Evolutionary conservation across 1,139 yeast species (phyloP).

Genomic region (Geotrichum reessii): DNA sequence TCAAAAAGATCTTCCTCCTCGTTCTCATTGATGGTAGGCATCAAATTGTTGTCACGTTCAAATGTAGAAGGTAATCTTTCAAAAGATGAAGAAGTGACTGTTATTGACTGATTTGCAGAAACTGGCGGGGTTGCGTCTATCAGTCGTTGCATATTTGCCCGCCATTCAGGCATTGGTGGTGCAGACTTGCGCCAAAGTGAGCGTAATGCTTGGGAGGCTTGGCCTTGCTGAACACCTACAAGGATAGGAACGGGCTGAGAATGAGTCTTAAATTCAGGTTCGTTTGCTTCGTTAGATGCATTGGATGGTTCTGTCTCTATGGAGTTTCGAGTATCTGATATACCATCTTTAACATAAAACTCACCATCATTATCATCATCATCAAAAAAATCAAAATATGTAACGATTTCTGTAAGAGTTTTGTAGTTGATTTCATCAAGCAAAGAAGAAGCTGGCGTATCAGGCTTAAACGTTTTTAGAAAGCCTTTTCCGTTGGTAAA

Average conservation of each 20-base stretch:
- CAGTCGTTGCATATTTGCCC: neutral
- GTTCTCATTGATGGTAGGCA: neutral
- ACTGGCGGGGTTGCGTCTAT: neutral
- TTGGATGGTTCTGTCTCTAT: neutral
- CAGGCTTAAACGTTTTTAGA: neutral
- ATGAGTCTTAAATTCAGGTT: neutral
- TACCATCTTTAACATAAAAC: neutral
- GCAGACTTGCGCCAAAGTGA: neutral
- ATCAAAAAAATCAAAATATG: neutral
- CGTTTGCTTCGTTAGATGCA: neutral
- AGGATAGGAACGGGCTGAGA: neutral
- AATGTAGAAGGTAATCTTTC: neutral
- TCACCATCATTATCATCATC: neutral
- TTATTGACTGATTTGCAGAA: neutral
- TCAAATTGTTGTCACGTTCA: neutral
- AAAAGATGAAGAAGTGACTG: neutral
- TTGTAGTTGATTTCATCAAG: constrained; percentile 7
- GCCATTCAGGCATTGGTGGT: neutral
- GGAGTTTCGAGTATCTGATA: neutral
- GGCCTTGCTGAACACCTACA: neutral
- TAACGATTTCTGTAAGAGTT: constrained; percentile 1
- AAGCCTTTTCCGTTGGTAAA: neutral
- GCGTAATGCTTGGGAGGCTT: neutral
- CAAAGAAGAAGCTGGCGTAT: neutral
- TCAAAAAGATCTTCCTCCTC: neutral